These are phyloP conservation scores for Penicillium samsonianum DNA, from an alignment of 495 filamentous ascomycete species.

Conservation along the genomic window DNA sequence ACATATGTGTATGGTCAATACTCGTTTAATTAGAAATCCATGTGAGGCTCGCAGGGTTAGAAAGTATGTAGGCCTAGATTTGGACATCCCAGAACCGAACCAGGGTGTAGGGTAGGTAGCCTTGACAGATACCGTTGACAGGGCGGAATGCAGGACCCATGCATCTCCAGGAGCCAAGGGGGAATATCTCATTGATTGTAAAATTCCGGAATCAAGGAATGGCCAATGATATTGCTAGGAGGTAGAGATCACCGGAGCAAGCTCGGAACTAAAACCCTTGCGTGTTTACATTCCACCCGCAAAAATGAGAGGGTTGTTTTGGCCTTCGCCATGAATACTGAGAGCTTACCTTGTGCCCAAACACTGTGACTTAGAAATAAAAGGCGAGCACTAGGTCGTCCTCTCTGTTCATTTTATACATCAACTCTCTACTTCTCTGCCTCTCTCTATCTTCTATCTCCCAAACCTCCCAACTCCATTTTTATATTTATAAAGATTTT, in stretches of 20 bases:
- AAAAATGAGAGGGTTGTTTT: constrained; percentile 24
- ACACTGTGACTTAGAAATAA: constrained; percentile 24
- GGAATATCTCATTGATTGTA: constrained; percentile 17
- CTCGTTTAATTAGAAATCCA: no score
- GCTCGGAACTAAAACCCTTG: constrained; percentile 20
- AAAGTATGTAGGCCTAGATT: neutral
- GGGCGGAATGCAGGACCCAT: constrained; percentile 27
- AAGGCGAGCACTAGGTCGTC: constrained; percentile 18
- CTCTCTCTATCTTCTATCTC: constrained; percentile 16
- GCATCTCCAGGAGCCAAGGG: constrained; percentile 14
- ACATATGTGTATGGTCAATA: no score
- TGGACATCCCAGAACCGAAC: neutral
- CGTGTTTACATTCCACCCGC: constrained; percentile 21
- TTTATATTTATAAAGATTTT: constrained; percentile 22
- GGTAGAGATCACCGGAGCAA: constrained; percentile 4
- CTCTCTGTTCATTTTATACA: constrained; percentile 8
- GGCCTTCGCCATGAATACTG: constrained; percentile 5
- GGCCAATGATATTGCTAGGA: constrained; percentile 17
- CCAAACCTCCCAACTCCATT: constrained; percentile 10
- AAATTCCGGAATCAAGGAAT: constrained; percentile 14
- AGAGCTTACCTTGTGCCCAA: constrained; percentile 11
- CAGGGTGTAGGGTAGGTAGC: constrained; percentile 16
- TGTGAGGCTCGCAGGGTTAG: neutral
- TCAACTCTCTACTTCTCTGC: constrained; percentile 19
- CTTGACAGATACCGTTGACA: constrained; percentile 20